Evolutionary conservation across 75 land plant genomes (phyloP), one percentile per base, ranked within the genome.

Genomic region (Selaginella moellendorffii): DNA sequence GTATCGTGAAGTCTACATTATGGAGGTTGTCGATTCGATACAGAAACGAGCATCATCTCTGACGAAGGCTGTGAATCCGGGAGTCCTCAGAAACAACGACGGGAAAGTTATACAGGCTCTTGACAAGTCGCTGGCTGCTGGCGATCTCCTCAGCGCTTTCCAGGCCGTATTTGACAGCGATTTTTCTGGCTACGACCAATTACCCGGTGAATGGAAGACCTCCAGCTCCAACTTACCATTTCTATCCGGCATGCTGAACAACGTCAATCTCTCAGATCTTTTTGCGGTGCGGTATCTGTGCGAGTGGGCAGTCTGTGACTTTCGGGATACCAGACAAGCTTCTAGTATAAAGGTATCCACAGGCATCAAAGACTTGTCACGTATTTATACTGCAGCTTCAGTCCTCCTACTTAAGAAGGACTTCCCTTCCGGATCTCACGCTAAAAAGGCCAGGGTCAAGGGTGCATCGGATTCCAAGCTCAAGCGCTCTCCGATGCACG

Each of bases 221-320:
- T 5, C 46, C 10, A 36, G 14, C 46, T 36, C 46, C 46, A 36
- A 36, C 14, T 36, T 36, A 36, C 46, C 46, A 5, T 36, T 36
- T 36, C 14, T 36, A 36, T 36, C 46, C 14, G 46, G 46, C 46
- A 36, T 36, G 46, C 14, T 36, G 46, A 36, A 36, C 46, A 36
- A 36, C 14, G 46, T 14, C 5, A 36, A 36, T 14, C 14, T 36
- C 30, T 74, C 96, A 46, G 76, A 83, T 30, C 58, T 85, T 62
- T 85, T 75, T 69, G 79, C 98, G 52, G 76, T 81, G 0, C 80
- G 87, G 63, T 81, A 88, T 31, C 79, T 88, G 24, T 93, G 86
- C 74, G 96, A 93, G 66, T 93, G 96, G 96, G 95, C 95, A 22
- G 77, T 93, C 12, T 88, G 96, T 83, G 98, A 85, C 71, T 93